A percentile compares a stretch with the other conserved stretches of the same genome.
Evolutionary conservation across 179 eudicot species (phyloP).

Genomic region (Gypsophila paniculata): DNA sequence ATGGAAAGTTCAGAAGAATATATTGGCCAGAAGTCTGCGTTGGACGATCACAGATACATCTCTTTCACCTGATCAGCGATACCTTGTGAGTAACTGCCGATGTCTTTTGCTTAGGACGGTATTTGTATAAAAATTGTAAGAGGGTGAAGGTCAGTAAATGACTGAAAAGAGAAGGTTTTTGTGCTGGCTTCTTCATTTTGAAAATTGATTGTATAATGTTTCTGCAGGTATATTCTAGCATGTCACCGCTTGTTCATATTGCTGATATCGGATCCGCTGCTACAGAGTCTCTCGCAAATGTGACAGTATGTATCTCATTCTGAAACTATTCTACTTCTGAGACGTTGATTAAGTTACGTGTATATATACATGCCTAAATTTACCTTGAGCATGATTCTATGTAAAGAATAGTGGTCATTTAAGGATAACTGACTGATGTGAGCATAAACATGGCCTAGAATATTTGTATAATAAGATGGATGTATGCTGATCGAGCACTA

Average conservation of each 20-base stretch:
- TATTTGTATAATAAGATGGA: no score
- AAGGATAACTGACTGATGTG: background rate
- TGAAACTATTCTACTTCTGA: background rate
- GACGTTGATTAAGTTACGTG: background rate
- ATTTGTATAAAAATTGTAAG: background rate
- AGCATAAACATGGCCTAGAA: background rate
- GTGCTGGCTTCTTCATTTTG: slow-evolving; percentile 5
- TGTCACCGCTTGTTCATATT: slow-evolving; percentile 75
- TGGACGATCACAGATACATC: slow-evolving; percentile 89
- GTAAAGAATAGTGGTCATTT: background rate
- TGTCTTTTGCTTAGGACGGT: background rate
- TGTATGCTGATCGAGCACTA: background rate
- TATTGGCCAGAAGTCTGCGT: slow-evolving; percentile 61
- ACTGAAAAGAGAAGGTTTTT: background rate
- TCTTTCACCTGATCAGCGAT: slow-evolving; percentile 72
- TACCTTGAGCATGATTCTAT: background rate
- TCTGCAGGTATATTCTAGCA: slow-evolving; percentile 73
- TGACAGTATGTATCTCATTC: slow-evolving; percentile 48
- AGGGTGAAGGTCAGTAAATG: no score
- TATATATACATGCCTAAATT: background rate
- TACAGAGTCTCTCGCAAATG: slow-evolving; percentile 64
- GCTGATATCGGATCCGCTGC: slow-evolving; percentile 60
- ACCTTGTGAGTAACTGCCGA: slow-evolving; percentile 55
- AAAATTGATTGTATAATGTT: background rate
- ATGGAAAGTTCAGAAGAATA: slow-evolving; percentile 75